These are phyloP conservation scores for Neocallimastix lanati DNA, from an alignment of 192 early-diverging fungal species.

Conservation along the genomic window DNA sequence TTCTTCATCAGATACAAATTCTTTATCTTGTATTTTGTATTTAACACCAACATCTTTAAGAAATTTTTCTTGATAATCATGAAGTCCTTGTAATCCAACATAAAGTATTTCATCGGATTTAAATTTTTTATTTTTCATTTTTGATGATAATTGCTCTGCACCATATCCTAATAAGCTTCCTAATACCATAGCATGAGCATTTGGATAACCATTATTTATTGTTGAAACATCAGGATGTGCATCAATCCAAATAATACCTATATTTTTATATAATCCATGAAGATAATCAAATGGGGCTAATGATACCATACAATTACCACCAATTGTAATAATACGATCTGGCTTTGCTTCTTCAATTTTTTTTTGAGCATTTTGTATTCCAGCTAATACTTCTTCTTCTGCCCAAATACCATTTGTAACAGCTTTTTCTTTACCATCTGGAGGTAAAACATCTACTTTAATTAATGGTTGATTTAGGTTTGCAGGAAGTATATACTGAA, in stretches of 20 bases:
- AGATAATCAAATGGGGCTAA: neutral
- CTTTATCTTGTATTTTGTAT: neutral
- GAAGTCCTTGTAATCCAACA: neutral
- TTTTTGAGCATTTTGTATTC: neutral
- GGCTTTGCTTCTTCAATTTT: neutral
- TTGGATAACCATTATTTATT: neutral
- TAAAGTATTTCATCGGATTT: neutral
- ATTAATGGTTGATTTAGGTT: neutral
- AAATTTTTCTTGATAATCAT: neutral
- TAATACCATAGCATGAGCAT: neutral
- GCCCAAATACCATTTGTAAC: neutral
- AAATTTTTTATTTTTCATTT: neutral
- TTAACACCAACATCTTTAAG: neutral
- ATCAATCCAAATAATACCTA: neutral
- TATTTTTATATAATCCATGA: neutral
- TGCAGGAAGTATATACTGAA: neutral
- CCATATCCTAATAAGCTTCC: neutral
- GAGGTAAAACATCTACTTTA: neutral
- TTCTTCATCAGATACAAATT: neutral
- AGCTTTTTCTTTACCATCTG: neutral
- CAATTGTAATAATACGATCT: neutral
- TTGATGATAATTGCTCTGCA: neutral
- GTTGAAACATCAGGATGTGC: neutral
- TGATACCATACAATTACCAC: neutral
- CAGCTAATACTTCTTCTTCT: neutral